Conservation (phyloP, 2,329 filamentous ascomycete genomes). For the Blastomyces parvus region DNA sequence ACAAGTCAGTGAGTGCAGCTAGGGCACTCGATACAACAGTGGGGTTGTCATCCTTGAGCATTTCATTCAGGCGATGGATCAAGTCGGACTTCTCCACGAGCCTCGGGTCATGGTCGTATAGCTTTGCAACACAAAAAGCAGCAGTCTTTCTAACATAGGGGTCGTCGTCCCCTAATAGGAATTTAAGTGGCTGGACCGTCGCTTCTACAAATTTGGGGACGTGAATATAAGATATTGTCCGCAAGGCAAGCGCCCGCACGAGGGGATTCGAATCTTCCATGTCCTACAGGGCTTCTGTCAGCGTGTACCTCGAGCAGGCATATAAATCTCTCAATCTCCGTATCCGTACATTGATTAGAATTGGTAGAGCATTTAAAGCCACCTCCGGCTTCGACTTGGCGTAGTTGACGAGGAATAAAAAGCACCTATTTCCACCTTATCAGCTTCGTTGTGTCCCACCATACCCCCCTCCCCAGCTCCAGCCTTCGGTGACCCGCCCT, state of each 20-base stretch:
- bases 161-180: constrained; percentile 72
- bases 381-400: constrained; percentile 88
- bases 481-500: constrained; percentile 19
- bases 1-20: constrained; percentile 89
- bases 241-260: constrained; percentile 79
- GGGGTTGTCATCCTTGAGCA: constrained; percentile 91
- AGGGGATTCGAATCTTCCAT: constrained; percentile 90
- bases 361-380: constrained; percentile 83
- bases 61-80: constrained; percentile 79
- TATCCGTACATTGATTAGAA: constrained; percentile 62
- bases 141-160: constrained; percentile 97
- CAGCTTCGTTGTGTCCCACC: neutral
- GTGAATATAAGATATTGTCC: constrained; percentile 96
- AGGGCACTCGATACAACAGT: constrained; percentile 93
- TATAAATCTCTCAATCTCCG: neutral
- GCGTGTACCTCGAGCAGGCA: neutral
- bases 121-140: constrained; percentile 89
- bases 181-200: constrained; percentile 73
- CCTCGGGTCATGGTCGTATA: constrained; percentile 90
- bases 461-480: neutral
- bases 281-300: constrained; percentile 48
- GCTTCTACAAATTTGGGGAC: constrained; percentile 92
- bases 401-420: constrained; percentile 95
- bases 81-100: constrained; percentile 85
- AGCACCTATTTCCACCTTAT: constrained; percentile 58